These are phyloP conservation scores for Macrocybe gigantea DNA, from an alignment of 768 basidiomycete species.

Conservation along the genomic window DNA sequence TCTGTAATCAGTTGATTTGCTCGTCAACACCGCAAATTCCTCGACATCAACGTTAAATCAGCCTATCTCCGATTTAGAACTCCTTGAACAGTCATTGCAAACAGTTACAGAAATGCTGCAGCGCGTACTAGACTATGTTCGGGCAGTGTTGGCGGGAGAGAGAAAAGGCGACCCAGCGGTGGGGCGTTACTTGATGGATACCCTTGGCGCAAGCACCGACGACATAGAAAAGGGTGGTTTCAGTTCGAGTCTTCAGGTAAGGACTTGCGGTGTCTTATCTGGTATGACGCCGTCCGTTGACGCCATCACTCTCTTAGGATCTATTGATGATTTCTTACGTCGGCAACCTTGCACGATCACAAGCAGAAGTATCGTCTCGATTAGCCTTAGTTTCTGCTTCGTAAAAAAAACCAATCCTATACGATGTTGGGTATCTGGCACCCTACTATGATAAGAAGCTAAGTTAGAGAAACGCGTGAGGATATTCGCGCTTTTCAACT, in stretches of 20 bases:
- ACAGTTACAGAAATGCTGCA: constrained; percentile 75
- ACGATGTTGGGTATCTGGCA: constrained; percentile 1
- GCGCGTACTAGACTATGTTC: constrained; percentile 81
- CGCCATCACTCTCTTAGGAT: constrained; percentile 45
- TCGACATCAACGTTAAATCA: constrained; percentile 42
- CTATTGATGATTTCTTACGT: constrained; percentile 94
- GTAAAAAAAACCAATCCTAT: constrained; percentile 18
- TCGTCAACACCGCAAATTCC: constrained; percentile 44
- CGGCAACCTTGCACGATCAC: constrained; percentile 87
- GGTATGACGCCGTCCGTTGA: constrained; percentile 12
- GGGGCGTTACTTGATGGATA: constrained; percentile 89
- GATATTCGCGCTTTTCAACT: constrained; percentile 41
- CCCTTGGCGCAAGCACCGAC: constrained; percentile 66
- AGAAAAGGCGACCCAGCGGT: constrained; percentile 76
- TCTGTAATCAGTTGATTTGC: constrained; percentile 64
- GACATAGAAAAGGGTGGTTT: constrained; percentile 69
- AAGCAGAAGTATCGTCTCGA: constrained; percentile 88
- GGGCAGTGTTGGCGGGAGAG: constrained; percentile 73
- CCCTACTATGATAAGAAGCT: no score
- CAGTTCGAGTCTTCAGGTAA: constrained; percentile 70
- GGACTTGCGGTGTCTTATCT: constrained; percentile 7
- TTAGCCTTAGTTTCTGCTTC: constrained; percentile 64
- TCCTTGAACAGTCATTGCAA: constrained; percentile 68
- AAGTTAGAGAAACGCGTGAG: no score
- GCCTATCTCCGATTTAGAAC: constrained; percentile 64